phyloP scores from a whole-genome alignment of 495 filamentous ascomycete genomes.

The Penicillium malachiteum region DNA sequence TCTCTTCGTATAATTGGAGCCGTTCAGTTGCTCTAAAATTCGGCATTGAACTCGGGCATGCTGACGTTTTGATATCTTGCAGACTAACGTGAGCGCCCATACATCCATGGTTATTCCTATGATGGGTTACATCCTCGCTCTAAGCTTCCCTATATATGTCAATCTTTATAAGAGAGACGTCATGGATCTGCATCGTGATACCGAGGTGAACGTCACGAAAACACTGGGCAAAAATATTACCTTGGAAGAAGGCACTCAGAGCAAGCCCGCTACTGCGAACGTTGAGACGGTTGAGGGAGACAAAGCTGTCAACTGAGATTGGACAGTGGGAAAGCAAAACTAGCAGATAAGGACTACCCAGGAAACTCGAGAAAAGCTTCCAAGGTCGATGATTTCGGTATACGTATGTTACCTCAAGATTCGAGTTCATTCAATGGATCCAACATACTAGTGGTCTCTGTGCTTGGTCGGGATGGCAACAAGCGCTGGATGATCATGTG shows the following conservation, averaged over 20 bases:
- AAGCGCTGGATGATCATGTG: too few relatives aligned
- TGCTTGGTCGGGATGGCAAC: too few relatives aligned
- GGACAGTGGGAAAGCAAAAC: too few relatives aligned
- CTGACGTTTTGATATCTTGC: not conserved
- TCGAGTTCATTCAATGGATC: not conserved
- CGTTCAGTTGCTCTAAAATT: too few relatives aligned
- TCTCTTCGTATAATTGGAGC: not conserved
- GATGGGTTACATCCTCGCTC: slow-evolving; percentile 39
- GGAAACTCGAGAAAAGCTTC: too few relatives aligned
- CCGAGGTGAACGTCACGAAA: slow-evolving; percentile 28
- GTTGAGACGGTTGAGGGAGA: slow-evolving; percentile 6
- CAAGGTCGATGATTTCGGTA: not conserved
- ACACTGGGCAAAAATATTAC: slow-evolving; percentile 15
- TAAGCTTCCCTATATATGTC: slow-evolving; percentile 48
- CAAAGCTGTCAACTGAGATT: not conserved
- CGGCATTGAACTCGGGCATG: not conserved
- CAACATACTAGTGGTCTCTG: too few relatives aligned
- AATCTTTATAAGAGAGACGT: slow-evolving; percentile 46
- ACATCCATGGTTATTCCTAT: slow-evolving; percentile 46
- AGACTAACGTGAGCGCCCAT: slow-evolving; percentile 19
- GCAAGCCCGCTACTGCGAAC: slow-evolving; percentile 12
- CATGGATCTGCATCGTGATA: slow-evolving; percentile 47
- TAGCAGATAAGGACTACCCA: too few relatives aligned
- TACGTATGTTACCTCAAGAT: not conserved
- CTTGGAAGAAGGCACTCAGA: slow-evolving; percentile 12